Conservation (phyloP, 768 basidiomycete genomes). For the Suillus placidus region DNA sequence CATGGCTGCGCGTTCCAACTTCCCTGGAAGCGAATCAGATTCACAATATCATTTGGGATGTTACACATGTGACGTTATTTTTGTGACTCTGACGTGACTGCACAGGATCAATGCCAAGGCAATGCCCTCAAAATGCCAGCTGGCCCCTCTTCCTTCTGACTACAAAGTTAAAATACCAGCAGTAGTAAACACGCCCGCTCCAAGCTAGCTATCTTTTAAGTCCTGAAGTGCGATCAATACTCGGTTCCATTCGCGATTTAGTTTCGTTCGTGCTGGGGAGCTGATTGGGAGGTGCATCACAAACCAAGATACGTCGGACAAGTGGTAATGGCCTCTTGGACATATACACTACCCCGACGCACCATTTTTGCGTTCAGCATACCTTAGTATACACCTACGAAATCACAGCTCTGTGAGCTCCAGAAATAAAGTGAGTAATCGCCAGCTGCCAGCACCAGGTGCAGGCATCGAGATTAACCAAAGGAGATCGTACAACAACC, state of each 20-base stretch:
- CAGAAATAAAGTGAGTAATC: no score
- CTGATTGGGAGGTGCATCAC: neutral
- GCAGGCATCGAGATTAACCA: no score
- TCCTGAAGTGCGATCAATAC: neutral
- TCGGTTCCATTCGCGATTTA: neutral
- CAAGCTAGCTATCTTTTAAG: neutral
- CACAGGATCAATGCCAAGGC: neutral
- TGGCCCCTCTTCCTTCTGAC: neutral
- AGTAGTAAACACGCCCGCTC: neutral
- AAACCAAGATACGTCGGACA: neutral
- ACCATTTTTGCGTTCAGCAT: neutral
- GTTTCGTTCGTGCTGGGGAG: neutral
- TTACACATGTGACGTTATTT: neutral
- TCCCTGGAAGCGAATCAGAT: neutral
- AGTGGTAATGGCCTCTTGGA: neutral
- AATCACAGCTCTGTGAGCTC: neutral
- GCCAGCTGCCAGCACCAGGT: no score
- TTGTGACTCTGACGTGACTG: neutral
- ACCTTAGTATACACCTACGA: neutral
- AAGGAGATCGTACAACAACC: neutral
- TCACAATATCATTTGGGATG: neutral
- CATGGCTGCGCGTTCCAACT: constrained; percentile 50
- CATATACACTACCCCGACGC: neutral
- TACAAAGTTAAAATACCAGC: neutral
- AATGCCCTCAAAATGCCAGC: neutral